phyloP scores from a whole-genome alignment of 2,329 filamentous ascomycete species.

The Scopulariopsis brevicaulis region DNA sequence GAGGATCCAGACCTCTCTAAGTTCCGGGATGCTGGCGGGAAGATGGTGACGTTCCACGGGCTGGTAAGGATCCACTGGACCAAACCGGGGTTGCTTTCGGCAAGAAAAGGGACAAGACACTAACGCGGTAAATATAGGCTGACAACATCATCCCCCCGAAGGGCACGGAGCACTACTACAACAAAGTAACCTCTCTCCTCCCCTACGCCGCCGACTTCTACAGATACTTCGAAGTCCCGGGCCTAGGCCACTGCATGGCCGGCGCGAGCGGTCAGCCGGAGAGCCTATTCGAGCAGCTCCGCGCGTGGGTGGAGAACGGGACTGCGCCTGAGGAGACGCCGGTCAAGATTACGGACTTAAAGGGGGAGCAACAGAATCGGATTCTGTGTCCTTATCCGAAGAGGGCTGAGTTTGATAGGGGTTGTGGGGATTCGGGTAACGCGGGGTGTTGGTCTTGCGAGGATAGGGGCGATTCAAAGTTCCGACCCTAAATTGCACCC shows the following conservation, averaged over 20 bases:
- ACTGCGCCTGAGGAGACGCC: background rate
- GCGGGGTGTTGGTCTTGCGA: background rate
- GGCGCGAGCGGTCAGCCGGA: slow-evolving; percentile 19
- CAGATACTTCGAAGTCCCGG: slow-evolving; percentile 35
- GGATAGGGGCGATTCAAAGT: too few species aligned
- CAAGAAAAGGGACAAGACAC: background rate
- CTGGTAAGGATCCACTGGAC: background rate
- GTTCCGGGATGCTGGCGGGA: slow-evolving; percentile 22
- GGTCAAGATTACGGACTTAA: background rate
- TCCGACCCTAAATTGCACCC: too few species aligned
- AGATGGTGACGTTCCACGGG: slow-evolving; percentile 30
- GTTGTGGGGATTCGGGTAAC: background rate
- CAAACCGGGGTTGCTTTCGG: too few species aligned
- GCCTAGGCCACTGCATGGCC: slow-evolving; percentile 33
- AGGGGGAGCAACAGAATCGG: background rate
- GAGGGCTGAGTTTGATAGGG: background rate
- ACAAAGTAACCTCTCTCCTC: slow-evolving; percentile 12
- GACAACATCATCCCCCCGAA: slow-evolving; percentile 22
- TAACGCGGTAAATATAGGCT: slow-evolving; percentile 8
- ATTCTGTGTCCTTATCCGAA: slow-evolving; percentile 2
- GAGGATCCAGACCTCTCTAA: slow-evolving; percentile 15
- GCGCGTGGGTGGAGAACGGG: slow-evolving; percentile 24
- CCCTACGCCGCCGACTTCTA: slow-evolving; percentile 32
- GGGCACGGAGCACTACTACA: slow-evolving; percentile 20
- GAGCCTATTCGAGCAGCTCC: slow-evolving; percentile 20